Evolutionary conservation across 208 protist genomes (phyloP), one percentile per base, ranked within the genome.

Genomic region (Zelonia costaricensis): DNA sequence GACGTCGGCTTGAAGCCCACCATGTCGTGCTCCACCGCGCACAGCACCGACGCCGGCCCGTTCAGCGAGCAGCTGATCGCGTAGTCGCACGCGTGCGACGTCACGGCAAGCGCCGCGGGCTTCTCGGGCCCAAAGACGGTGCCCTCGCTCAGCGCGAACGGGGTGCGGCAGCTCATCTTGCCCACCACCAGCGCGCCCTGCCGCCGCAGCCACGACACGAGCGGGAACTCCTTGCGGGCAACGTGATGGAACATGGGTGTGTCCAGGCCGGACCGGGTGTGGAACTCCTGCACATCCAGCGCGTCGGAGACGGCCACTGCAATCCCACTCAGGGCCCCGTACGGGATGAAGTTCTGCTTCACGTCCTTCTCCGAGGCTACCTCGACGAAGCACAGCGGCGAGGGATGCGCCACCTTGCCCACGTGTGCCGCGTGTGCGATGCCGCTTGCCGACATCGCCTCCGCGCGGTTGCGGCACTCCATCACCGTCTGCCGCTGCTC

Each of bases 1-100:
- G 86, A 71, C 27, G 90, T 95, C 18, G 90, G 86, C 59, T 95
- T 95, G 82, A 93, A 95, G 63, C 82, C 86, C 0, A 86, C 78
- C 44, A 93, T 71, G 60, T 91, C 82, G 64, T 92, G 80, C 25
- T 72, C 40, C n/a, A 70, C 67, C 13, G 76, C 73, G 46, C 77
- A 84, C n/a, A 76, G 73, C 35, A 95, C 52, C 9, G 85, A 78
- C 4, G 85, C 66, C 0, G 88, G 85, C 10, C 85, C 80, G 49
- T 78, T 83, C 15, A 92, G 71, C 1, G 85, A 85, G 53, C 76
- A 82, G 69, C 69, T 87, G 53, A 95, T 84, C 25, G 76, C 70
- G 60, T 91, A 95, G 72, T 95, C 84, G 68, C 83, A 92, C 15
- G 82, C 76, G 20, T 80, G 71, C 33, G 56, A 63, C 16, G 53